phyloP scores from a whole-genome alignment of 345 rosid species.

The Brassica juncea region DNA sequence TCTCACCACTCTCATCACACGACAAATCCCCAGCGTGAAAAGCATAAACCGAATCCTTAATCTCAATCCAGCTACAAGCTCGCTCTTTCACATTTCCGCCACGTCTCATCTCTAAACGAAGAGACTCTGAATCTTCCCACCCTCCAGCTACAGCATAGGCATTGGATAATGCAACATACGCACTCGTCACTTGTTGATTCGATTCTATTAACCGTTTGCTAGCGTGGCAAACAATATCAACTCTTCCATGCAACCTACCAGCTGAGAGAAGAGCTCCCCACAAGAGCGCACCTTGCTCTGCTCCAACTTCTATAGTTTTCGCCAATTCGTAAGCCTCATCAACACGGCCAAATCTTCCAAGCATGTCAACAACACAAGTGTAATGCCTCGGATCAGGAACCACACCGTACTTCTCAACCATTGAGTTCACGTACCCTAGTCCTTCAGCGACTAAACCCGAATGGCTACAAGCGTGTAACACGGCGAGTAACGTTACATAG shows the following conservation, averaged over 20 bases:
- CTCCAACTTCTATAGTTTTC: slow-evolving; percentile 44
- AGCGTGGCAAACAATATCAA: slow-evolving; percentile 67
- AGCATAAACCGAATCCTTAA: slow-evolving; percentile 44
- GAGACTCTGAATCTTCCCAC: slow-evolving; percentile 57
- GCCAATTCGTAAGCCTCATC: slow-evolving; percentile 71
- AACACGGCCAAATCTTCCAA: slow-evolving; percentile 68
- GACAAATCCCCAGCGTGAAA: slow-evolving; percentile 64
- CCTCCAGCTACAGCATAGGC: slow-evolving; percentile 61
- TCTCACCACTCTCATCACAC: slow-evolving; percentile 46
- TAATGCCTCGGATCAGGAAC: slow-evolving; percentile 64
- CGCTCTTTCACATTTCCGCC: slow-evolving; percentile 64
- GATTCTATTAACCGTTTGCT: slow-evolving; percentile 54
- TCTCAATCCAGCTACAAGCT: slow-evolving; percentile 85
- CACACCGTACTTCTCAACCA: slow-evolving; percentile 54
- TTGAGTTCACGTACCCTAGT: slow-evolving; percentile 49
- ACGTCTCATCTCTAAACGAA: slow-evolving; percentile 66
- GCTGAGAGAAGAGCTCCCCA: slow-evolving; percentile 84
- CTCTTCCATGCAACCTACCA: slow-evolving; percentile 70
- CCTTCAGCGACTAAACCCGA: slow-evolving; percentile 75
- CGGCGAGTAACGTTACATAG: slow-evolving; percentile 64
- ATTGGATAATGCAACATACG: slow-evolving; percentile 71
- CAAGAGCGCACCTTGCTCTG: slow-evolving; percentile 55
- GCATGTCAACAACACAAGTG: slow-evolving; percentile 80
- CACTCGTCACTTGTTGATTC: slow-evolving; percentile 63
- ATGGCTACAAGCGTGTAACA: slow-evolving; percentile 84